Evolutionary conservation across 2,329 filamentous ascomycete genomes (phyloP).

Genomic region (Geoglossum cookeanum): DNA sequence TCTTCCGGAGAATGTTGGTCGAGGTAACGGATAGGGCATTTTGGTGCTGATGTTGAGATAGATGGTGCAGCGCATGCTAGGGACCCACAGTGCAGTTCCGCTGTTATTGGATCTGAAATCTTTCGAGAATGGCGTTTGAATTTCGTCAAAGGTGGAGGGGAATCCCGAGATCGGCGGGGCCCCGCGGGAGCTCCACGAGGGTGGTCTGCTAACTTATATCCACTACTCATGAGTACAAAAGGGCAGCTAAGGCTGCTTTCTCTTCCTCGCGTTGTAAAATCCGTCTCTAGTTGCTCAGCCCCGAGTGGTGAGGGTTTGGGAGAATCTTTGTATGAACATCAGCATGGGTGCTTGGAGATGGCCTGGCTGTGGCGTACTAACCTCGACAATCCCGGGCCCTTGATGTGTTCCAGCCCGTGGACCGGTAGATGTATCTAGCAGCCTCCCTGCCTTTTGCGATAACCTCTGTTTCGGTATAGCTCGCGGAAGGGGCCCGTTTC

Average conservation of each 20-base stretch:
- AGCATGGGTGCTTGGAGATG: not conserved
- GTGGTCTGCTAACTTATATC: not conserved
- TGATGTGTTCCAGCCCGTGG: not conserved
- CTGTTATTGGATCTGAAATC: not conserved
- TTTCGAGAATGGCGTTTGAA: not conserved
- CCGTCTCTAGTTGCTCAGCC: not conserved
- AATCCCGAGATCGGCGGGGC: not conserved
- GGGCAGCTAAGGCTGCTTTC: not conserved
- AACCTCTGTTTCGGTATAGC: not conserved
- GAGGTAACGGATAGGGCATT: slow-evolving; percentile 83
- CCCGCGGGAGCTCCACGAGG: not conserved
- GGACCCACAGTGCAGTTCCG: not conserved
- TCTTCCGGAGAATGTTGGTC: slow-evolving; percentile 88
- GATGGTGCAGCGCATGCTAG: not conserved
- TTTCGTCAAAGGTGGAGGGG: not conserved
- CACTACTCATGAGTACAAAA: not conserved
- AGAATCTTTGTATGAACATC: not conserved
- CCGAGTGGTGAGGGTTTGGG: not conserved
- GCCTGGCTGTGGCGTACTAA: not conserved
- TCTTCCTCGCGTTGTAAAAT: not conserved
- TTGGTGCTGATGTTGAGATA: slow-evolving; percentile 18
- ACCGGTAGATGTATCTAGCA: not conserved
- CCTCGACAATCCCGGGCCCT: not conserved
- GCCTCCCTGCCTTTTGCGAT: not conserved
- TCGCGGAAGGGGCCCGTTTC: not conserved